These are phyloP conservation scores for Triglochin maritima DNA, from an alignment of 106 monocot genomes.

Conservation along the genomic window DNA sequence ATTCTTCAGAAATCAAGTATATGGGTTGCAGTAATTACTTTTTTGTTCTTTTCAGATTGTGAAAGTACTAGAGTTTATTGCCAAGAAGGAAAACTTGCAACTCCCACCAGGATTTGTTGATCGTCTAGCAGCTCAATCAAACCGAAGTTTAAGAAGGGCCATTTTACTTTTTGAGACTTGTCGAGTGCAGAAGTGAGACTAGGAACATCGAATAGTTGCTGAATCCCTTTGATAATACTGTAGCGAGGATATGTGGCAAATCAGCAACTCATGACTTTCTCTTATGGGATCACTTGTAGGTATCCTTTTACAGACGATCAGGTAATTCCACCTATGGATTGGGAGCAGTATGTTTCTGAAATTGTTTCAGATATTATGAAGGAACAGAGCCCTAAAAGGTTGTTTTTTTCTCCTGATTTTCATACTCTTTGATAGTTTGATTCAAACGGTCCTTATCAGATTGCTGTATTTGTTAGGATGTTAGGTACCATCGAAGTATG, in stretches of 20 bases:
- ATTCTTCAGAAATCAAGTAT: too few species aligned
- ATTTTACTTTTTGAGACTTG: constrained; percentile 86
- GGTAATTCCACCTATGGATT: constrained; percentile 67
- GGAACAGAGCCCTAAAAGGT: constrained; percentile 99
- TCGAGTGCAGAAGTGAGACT: constrained; percentile 76
- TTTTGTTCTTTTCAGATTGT: constrained; percentile 40
- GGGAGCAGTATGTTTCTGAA: constrained; percentile 96
- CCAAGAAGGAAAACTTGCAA: constrained; percentile 81
- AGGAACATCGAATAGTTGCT: not conserved
- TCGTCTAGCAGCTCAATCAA: constrained; percentile 71
- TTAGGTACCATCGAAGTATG: too few species aligned
- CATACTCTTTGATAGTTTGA: too few species aligned
- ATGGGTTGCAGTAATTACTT: too few species aligned
- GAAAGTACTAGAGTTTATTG: constrained; percentile 82
- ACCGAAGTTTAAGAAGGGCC: constrained; percentile 83
- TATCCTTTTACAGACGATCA: constrained; percentile 85
- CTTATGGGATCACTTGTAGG: constrained; percentile 18
- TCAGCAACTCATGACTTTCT: not conserved
- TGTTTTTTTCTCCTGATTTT: not conserved
- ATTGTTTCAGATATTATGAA: constrained; percentile 91
- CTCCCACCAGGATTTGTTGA: constrained; percentile 64
- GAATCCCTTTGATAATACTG: not conserved
- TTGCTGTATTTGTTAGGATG: too few species aligned
- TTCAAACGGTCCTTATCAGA: too few species aligned
- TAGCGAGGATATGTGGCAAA: not conserved